Percentiles rank a stretch among this genome's conserved stretches.
Evolutionary conservation across 352 stramenopile species (phyloP).

Genomic region (Peronosclerospora sorghi): DNA sequence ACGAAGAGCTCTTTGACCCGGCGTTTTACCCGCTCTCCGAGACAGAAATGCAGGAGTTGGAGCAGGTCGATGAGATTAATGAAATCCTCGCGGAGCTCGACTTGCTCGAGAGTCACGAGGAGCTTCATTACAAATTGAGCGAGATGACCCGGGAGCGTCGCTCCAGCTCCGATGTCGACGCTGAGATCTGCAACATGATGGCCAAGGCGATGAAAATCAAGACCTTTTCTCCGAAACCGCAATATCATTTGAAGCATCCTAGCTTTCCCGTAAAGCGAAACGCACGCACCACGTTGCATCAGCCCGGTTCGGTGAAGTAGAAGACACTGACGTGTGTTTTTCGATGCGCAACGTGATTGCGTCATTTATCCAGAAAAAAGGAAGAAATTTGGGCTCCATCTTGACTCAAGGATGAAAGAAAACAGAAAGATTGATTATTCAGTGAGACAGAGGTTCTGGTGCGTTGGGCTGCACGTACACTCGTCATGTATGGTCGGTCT

Average conservation of each 20-base stretch:
- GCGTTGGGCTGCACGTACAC: slow-evolving; percentile 5
- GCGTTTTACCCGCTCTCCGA: slow-evolving; percentile 45
- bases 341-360: slow-evolving; percentile 14
- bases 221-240: slow-evolving; percentile 22
- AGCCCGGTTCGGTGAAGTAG: slow-evolving; percentile 66
- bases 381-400: slow-evolving; percentile 6
- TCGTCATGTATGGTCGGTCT: slow-evolving; percentile 10
- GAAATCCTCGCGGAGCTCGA: slow-evolving; percentile 68
- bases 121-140: slow-evolving; percentile 45
- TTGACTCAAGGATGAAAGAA: background rate
- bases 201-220: slow-evolving; percentile 39
- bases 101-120: slow-evolving; percentile 66
- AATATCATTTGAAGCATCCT: slow-evolving; percentile 21
- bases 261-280: slow-evolving; percentile 36
- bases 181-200: slow-evolving; percentile 46
- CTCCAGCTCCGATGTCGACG: slow-evolving; percentile 40
- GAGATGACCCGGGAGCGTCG: slow-evolving; percentile 50
- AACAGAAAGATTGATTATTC: slow-evolving; percentile 12
- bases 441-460: slow-evolving; percentile 7
- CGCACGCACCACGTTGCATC: slow-evolving; percentile 40
- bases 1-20: slow-evolving; percentile 71
- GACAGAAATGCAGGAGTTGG: slow-evolving; percentile 52
- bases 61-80: slow-evolving; percentile 75
- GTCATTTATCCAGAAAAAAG: slow-evolving; percentile 18
- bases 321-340: slow-evolving; percentile 5